phyloP scores from a whole-genome alignment of 352 stramenopile genomes.

The Plasmopara viticola region DNA sequence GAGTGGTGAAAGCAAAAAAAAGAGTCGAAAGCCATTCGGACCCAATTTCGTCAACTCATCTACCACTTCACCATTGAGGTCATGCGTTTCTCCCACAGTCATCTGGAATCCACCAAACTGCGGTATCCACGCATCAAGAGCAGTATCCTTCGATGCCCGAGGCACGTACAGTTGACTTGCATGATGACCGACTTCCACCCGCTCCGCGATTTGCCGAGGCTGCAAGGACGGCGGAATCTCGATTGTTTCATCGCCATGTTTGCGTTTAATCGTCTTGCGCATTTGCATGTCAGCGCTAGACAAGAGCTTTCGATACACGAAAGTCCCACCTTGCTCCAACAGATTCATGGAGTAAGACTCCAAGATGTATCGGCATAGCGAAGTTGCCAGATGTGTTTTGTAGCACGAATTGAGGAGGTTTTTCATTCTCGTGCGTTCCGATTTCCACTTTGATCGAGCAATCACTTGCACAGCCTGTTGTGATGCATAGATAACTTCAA shows the following conservation, averaged over 20 bases:
- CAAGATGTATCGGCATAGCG: constrained; percentile 34
- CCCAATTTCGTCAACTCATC: background rate
- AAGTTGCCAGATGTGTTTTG: constrained; percentile 20
- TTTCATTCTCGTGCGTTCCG: constrained; percentile 5
- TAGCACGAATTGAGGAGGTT: constrained; percentile 21
- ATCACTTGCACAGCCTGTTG: constrained; percentile 30
- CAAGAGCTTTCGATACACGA: constrained; percentile 18
- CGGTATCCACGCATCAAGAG: constrained; percentile 28
- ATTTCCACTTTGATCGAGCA: constrained; percentile 19
- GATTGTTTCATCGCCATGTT: constrained; percentile 5
- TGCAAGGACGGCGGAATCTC: constrained; percentile 7
- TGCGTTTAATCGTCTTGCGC: constrained; percentile 4
- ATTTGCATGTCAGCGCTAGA: constrained; percentile 3
- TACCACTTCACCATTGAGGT: background rate
- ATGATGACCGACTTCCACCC: constrained; percentile 16
- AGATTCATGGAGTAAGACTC: constrained; percentile 27
- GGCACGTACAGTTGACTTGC: constrained; percentile 26
- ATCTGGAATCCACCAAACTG: constrained; percentile 26
- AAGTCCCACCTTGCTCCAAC: constrained; percentile 25
- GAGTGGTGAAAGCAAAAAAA: background rate
- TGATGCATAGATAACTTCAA: background rate
- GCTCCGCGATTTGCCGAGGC: constrained; percentile 18
- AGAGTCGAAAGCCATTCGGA: background rate
- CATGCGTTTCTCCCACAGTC: constrained; percentile 10
- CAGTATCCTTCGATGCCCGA: constrained; percentile 23